Conservation (phyloP, 345 rosid species). For the Litchi chinensis region DNA sequence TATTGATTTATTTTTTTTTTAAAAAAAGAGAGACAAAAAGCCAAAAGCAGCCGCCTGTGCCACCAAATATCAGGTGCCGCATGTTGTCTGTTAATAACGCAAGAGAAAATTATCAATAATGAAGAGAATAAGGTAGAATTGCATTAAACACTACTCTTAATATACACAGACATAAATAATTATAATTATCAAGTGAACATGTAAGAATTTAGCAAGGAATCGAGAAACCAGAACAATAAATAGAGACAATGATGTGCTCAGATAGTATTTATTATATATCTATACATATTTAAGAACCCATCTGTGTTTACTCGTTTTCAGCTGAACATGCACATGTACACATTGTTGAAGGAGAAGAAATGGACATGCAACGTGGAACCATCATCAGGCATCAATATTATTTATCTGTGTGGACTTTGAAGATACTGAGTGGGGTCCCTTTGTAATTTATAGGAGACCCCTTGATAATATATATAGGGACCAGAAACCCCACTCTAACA, state of each 20-base stretch:
- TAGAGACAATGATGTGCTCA: background rate
- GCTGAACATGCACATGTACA: background rate
- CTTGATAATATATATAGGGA: background rate
- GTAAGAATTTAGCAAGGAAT: no score
- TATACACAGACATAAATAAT: no score
- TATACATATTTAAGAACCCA: background rate
- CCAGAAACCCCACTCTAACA: background rate
- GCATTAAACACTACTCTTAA: no score
- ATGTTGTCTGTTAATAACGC: background rate
- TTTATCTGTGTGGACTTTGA: no score
- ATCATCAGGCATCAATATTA: background rate
- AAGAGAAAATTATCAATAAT: background rate
- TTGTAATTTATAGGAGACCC: no score
- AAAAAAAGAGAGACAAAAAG: background rate
- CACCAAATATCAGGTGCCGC: background rate
- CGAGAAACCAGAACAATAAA: background rate
- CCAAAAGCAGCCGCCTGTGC: background rate
- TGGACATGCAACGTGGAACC: background rate
- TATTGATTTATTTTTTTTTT: no score
- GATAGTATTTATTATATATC: no score
- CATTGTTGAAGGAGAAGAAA: background rate
- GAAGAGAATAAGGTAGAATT: background rate
- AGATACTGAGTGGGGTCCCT: no score
- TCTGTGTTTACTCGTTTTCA: background rate
- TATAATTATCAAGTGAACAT: no score